Evolutionary conservation across 2,329 filamentous ascomycete species (phyloP).

Genomic region (Coniochaeta sp.): DNA sequence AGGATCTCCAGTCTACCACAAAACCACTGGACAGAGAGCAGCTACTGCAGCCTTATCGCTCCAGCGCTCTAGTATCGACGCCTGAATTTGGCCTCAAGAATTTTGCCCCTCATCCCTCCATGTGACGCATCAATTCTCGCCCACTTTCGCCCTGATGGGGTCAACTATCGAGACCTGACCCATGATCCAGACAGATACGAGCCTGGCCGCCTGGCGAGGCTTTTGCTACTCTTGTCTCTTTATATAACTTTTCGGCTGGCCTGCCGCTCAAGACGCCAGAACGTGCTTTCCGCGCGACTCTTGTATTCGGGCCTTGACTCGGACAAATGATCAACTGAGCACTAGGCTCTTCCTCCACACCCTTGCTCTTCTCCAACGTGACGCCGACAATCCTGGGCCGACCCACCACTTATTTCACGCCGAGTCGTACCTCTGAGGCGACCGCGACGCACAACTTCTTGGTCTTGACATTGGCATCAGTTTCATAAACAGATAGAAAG

Average conservation of each 20-base stretch:
- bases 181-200: background rate
- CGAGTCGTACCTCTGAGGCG: background rate
- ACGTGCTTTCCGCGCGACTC: background rate
- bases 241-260: background rate
- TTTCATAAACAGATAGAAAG: background rate
- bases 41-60: background rate
- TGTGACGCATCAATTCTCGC: conserved; percentile 2
- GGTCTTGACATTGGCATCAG: background rate
- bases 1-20: no score
- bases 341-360: background rate
- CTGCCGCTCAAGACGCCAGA: background rate
- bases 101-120: conserved; percentile 1
- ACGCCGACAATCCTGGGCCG: background rate
- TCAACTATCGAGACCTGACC: background rate
- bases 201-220: no score
- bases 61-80: background rate
- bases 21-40: no score
- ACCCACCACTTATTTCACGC: background rate
- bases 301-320: conserved; percentile 1
- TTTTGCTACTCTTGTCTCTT: no score
- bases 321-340: background rate
- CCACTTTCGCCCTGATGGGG: background rate
- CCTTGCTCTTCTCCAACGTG: background rate
- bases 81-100: background rate
- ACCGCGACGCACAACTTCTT: background rate